A percentile compares a stretch with the other conserved stretches of the same genome.
Conservation (phyloP, 352 stramenopile species). For the Globisporangium canariense region DNA sequence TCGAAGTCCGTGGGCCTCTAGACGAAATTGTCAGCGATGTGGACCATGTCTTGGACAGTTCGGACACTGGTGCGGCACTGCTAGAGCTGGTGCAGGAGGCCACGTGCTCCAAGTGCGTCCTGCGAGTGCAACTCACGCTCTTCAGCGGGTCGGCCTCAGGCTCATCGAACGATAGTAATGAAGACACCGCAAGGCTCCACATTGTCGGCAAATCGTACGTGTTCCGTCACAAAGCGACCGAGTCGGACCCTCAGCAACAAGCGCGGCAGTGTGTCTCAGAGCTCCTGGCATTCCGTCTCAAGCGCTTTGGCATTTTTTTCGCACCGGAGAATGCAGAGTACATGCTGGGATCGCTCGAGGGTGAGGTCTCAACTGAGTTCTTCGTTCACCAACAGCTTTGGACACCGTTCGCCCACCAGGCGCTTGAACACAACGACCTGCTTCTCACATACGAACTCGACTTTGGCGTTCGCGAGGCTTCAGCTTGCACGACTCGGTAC, state of each 20-base stretch:
- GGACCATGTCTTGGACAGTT: constrained; percentile 6
- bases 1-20: not conserved
- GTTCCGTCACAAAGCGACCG: constrained; percentile 31
- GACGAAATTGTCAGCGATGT: constrained; percentile 1
- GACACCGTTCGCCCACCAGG: constrained; percentile 27
- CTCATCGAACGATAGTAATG: not conserved
- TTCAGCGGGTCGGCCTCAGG: not conserved
- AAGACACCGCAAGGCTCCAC: constrained; percentile 1
- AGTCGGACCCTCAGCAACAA: not conserved
- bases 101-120: constrained; percentile 16
- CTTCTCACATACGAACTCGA: constrained; percentile 32
- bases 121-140: constrained; percentile 8
- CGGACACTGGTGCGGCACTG: constrained; percentile 17
- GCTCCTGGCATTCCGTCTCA: constrained; percentile 23
- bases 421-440: constrained; percentile 15
- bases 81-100: constrained; percentile 22
- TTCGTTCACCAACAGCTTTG: constrained; percentile 15
- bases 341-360: constrained; percentile 10
- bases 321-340: constrained; percentile 21
- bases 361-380: not conserved
- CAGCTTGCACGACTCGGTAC: not conserved
- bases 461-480: not conserved
- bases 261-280: constrained; percentile 9
- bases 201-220: constrained; percentile 35
- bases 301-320: constrained; percentile 33